phyloP scores from a whole-genome alignment of 257 asterid species.

The Salvia splendens region DNA sequence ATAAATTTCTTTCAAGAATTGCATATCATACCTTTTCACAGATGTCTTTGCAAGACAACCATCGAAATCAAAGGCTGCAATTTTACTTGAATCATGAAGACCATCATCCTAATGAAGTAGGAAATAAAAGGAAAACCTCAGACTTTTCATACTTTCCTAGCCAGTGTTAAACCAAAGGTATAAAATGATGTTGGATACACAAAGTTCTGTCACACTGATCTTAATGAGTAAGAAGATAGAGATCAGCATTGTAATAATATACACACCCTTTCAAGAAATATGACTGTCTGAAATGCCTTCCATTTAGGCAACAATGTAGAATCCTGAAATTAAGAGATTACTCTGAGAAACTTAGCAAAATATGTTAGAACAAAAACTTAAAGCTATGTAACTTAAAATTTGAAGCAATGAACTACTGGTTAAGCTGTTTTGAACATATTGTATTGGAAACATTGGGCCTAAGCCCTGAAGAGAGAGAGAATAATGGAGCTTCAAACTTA shows the following conservation, averaged over 20 bases:
- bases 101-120: constrained; percentile 61
- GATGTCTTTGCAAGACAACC: constrained; percentile 92
- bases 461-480: background rate
- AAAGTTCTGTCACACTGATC: background rate
- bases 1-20: constrained; percentile 17
- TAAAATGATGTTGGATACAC: background rate
- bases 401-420: background rate
- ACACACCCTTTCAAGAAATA: constrained; percentile 77
- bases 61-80: constrained; percentile 99
- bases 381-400: constrained; percentile 17
- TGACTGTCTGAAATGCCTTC: constrained; percentile 87
- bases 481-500: constrained; percentile 13
- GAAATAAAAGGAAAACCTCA: constrained; percentile 4
- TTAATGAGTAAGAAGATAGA: constrained; percentile 25
- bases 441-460: background rate
- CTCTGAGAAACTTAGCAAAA: background rate
- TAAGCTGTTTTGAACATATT: background rate
- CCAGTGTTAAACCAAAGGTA: background rate
- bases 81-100: constrained; percentile 71
- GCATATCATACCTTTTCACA: constrained; percentile 66
- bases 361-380: constrained; percentile 9
- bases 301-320: constrained; percentile 74
- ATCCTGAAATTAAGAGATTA: constrained; percentile 52
- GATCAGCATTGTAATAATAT: background rate
- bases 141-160: background rate